Base-by-base conservation (phyloP, 257 asterid species). In the Prunella vulgaris region DNA sequence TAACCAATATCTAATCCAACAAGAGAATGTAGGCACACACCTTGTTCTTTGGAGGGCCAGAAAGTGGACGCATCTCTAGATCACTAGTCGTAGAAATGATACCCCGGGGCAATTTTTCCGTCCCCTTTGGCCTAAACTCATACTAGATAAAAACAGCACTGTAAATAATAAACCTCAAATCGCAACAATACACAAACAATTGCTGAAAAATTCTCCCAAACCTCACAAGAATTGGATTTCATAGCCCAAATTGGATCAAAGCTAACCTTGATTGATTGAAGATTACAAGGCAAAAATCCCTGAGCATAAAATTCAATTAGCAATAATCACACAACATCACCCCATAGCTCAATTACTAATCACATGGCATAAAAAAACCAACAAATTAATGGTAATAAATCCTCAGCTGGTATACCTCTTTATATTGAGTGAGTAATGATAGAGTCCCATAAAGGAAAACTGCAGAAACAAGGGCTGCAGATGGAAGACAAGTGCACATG, bases 41-140 rank as follows among this genome's bases (percentile, higher is more conserved):
- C 95, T 76, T 80, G 42, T 66, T 74, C 65, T 74, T 65, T 5
- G 85, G 74, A 52, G 84, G 61, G 22, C 92, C 89, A 82, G 81
- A 73, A 4, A 89, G 84, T 1, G 89, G 80, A 60, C 79, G 81
- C 95, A 84, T 87, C 74, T 87, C 90, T 60, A 90, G 64, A 76
- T 87, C 84, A 53, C 93, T 65, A 8, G 93, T 84, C 67, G 58
- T 49, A 20, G 83, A 69, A 59, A 87, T 82, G 68, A 90, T 85
- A 12, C 93, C 90, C 64, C 81, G 77, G 28, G 96, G 96, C 76
- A 90, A 73, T 18, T 84, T 70, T 79, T 76, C 88, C 28, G 87
- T 84, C 65, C 95, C 96, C 65, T 75, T 82, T 46, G 82, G 81
- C 78, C 81, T 81, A 85, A 87, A 83, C 67, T 78, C 77, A 53